Evolutionary conservation across 805 yeast genomes (phyloP), one percentile per base, ranked within the genome.

Genomic region (Suhomyces xylopsoci): DNA sequence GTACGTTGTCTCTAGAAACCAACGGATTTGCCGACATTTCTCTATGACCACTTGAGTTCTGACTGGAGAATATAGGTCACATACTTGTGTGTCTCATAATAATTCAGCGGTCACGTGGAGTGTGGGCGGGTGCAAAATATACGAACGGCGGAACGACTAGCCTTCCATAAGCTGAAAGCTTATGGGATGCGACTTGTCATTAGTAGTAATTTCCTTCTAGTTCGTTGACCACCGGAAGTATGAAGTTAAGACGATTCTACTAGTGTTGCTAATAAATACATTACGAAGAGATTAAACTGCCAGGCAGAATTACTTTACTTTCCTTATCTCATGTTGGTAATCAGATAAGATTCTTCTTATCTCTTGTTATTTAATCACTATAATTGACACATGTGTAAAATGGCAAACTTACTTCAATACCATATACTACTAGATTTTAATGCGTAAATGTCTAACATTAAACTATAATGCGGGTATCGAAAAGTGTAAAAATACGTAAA

Each of bases 1-100:
- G 53, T 6, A 50, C 53, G 17, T 49, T 38, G 14, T 48, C 52
- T 15, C 45, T 22, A 10, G 47, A n/a, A 25, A 26, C 25, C 20
- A 17, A 20, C 19, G 36, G 28, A 42, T 24, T 42, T 10, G 45
- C 28, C 45, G 45, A 20, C 25, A 42, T 42, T n/a, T 24, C 28
- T 24, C 3, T 20, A 14, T 6, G 19, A 24, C 28, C 28, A 42
- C 22, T 38, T 17, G 1, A 7, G 15, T 10, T 32, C 36, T 30
- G 17, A 5, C 42, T 10, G n/a, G 42, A 10, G 12, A 38, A n/a
- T n/a, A n/a, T 7, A 32, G 42, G 22, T 38, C 42, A 38, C 42
- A 38, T 38, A 38, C 22, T 17, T 22, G 4, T 15, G 44, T 32
- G 36, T 14, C 20, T 34, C 24, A 36, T 24, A n/a, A 17, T 34